These are phyloP conservation scores for Articulospora tetracladia DNA, from an alignment of 495 filamentous ascomycete genomes.

Conservation along the genomic window DNA sequence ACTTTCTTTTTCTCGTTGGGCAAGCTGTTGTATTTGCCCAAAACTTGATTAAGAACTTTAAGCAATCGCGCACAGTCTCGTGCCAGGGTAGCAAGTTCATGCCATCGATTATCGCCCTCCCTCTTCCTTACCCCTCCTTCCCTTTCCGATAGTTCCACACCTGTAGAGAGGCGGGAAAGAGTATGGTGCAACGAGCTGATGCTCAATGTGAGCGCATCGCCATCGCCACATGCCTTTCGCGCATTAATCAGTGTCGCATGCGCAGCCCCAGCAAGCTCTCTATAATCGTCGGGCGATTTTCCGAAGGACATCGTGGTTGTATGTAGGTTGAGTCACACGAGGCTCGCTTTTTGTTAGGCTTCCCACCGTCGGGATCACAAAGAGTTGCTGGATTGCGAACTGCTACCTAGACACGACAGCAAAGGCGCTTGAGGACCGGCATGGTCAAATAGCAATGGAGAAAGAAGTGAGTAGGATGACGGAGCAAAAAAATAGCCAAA, in stretches of 20 bases:
- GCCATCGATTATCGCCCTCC: slow-evolving; percentile 3
- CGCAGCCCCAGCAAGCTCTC: slow-evolving; percentile 17
- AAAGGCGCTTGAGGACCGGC: background rate
- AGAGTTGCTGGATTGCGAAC: background rate
- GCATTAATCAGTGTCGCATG: slow-evolving; percentile 17
- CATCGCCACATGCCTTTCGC: slow-evolving; percentile 22
- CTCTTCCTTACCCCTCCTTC: slow-evolving; percentile 7
- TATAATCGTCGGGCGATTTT: slow-evolving; percentile 19
- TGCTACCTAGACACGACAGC: background rate
- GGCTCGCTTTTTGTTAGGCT: background rate
- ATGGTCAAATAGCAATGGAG: background rate
- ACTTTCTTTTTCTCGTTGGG: slow-evolving; percentile 12
- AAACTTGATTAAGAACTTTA: slow-evolving; percentile 7
- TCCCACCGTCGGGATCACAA: background rate
- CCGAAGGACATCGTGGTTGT: slow-evolving; percentile 26
- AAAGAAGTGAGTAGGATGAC: background rate
- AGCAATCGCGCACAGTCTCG: slow-evolving; percentile 11
- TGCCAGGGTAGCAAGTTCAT: slow-evolving; percentile 9
- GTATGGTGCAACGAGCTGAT: slow-evolving; percentile 20
- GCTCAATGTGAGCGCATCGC: slow-evolving; percentile 22
- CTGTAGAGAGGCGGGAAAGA: slow-evolving; percentile 14
- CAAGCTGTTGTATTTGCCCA: slow-evolving; percentile 18
- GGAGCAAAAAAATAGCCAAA: background rate
- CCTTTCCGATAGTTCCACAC: slow-evolving; percentile 9
- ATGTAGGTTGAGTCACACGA: background rate